Base-by-base conservation (phyloP, 75 land plant species). In the Larix kaempferi region DNA sequence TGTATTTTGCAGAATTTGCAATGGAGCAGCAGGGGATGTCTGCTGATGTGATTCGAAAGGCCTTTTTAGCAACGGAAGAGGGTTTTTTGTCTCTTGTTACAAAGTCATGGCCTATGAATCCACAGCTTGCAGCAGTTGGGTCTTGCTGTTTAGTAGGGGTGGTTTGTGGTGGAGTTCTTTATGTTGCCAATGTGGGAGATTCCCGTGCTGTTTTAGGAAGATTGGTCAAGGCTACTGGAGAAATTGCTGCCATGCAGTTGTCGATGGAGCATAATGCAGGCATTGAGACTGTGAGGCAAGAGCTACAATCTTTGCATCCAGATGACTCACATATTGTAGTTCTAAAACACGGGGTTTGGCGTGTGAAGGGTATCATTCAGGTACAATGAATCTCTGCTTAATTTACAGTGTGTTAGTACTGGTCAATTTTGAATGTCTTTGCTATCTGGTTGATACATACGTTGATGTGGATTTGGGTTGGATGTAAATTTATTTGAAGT, bases 281-380 rank as follows among this genome's bases (percentile, higher is more conserved):
- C 27, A 17, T 84, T 75, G 95, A 92, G 71, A 88, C 82, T 56
- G 85, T 95, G 14, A 94, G 98, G 60, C 85, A 87, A 57, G 95
- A 97, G 80, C 81, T 97, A 10, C 80, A 58, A 78, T 84, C 92
- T 17, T 57, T 77, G 81, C 94, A 95, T 82, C 95, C 95, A 21
- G 92, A 97, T 85, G 99, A 96, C 81, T 73, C 90, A 2, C 87
- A 85, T 11, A 93, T 97, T 81, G 94, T 93, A 29, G 86, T 92
- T 66, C 52, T 88, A 56, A 96, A 89, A 73, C 88, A 93, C 63
- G 93, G 93, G 13, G 98, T 87, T 11, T 97, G 99, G 99, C 91
- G 98, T 16, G 84, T 97, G 52, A 97, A 93, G 78, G 99, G 99
- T 77, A 87, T 95, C 3, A 95, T 97, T 61, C 98, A 97, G 89